phyloP scores from a whole-genome alignment of 2,329 filamentous ascomycete species.

The Epichloe hybrida region DNA sequence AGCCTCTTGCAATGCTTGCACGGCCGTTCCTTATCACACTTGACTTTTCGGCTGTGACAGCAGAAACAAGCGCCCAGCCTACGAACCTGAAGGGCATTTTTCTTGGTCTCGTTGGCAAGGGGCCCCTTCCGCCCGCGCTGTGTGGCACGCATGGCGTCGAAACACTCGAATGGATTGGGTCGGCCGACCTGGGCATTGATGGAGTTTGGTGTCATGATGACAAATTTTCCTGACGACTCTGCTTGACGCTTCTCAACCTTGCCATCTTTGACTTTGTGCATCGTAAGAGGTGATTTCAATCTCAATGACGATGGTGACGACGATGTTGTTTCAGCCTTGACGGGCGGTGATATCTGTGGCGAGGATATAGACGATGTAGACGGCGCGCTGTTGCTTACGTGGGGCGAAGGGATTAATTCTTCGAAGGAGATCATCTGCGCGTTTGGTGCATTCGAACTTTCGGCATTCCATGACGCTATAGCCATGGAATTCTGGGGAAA shows the following conservation, averaged over 20 bases:
- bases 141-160: slow-evolving; percentile 37
- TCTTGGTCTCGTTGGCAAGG: slow-evolving; percentile 38
- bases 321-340: slow-evolving; percentile 12
- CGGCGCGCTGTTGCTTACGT: slow-evolving; percentile 6
- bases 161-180: slow-evolving; percentile 40
- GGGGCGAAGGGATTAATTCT: slow-evolving; percentile 22
- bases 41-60: slow-evolving; percentile 46
- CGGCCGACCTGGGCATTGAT: slow-evolving; percentile 37
- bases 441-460: slow-evolving; percentile 17
- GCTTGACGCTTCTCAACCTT: slow-evolving; percentile 20
- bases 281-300: slow-evolving; percentile 19
- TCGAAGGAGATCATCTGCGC: slow-evolving; percentile 25
- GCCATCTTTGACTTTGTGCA: slow-evolving; percentile 29
- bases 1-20: slow-evolving; percentile 45
- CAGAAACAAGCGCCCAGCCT: slow-evolving; percentile 44
- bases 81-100: slow-evolving; percentile 40
- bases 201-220: slow-evolving; percentile 40
- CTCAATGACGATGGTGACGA: neutral
- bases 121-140: slow-evolving; percentile 44
- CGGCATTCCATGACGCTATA: slow-evolving; percentile 29
- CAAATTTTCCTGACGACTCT: slow-evolving; percentile 29
- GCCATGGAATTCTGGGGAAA: slow-evolving; percentile 20
- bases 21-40: slow-evolving; percentile 40
- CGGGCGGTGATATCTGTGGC: slow-evolving; percentile 15
- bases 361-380: slow-evolving; percentile 15